These are phyloP conservation scores for Psilocybe subaeruginosa DNA, from an alignment of 768 basidiomycete genomes.

Conservation along the genomic window DNA sequence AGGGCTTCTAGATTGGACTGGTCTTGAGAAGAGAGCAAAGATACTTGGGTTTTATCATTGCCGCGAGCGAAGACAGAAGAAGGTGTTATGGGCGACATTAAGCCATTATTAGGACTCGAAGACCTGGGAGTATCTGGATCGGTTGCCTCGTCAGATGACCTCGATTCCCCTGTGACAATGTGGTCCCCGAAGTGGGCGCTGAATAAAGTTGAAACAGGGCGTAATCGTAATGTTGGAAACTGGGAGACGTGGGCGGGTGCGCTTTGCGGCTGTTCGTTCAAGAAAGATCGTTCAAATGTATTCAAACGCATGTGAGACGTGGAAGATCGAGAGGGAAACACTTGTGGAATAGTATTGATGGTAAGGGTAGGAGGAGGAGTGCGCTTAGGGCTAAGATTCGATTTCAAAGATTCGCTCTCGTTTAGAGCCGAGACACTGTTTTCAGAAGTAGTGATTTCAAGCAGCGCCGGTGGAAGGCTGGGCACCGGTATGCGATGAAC, in stretches of 20 bases:
- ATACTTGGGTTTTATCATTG: conserved; percentile 26
- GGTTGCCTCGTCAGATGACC: conserved; percentile 23
- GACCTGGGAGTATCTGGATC: conserved; percentile 54
- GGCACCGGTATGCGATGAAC: conserved; percentile 46
- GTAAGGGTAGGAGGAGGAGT: conserved; percentile 44
- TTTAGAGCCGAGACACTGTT: conserved; percentile 8
- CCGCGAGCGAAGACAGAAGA: conserved; percentile 10
- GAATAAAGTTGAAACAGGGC: conserved; percentile 79
- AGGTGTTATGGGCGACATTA: conserved; percentile 25
- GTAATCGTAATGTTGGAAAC: conserved; percentile 69
- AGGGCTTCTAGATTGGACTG: conserved; percentile 47
- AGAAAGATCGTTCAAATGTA: conserved; percentile 29
- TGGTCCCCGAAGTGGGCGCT: conserved; percentile 67
- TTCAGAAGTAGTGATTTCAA: conserved; percentile 25
- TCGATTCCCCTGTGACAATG: conserved; percentile 36
- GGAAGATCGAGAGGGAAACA: conserved; percentile 20
- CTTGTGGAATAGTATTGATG: conserved; percentile 39
- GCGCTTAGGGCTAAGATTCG: conserved; percentile 33
- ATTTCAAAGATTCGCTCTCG: conserved; percentile 13
- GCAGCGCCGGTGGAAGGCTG: conserved; percentile 37
- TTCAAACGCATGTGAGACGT: conserved; percentile 25
- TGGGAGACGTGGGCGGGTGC: conserved; percentile 66
- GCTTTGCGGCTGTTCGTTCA: conserved; percentile 47
- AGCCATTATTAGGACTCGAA: conserved; percentile 19
- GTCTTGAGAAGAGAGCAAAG: conserved; percentile 4